These are phyloP conservation scores for Rhizopus arrhizus DNA, from an alignment of 371 early-diverging fungal species.

Conservation along the genomic window DNA sequence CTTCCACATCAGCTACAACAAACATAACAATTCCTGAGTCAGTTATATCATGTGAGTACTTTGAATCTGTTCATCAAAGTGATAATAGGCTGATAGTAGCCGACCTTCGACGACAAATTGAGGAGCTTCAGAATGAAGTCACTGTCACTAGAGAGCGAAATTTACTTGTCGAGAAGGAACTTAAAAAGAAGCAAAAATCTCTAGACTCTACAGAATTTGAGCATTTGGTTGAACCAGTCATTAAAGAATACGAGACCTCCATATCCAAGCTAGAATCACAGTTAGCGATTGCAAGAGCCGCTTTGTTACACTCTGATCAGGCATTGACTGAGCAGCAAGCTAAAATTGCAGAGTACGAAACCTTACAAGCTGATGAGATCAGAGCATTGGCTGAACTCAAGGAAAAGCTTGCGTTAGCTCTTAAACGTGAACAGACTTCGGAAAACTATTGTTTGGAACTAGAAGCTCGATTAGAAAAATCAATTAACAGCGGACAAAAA, in stretches of 20 bases:
- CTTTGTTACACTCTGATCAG: slow-evolving; percentile 46
- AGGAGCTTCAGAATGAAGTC: slow-evolving; percentile 34
- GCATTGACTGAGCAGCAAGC: slow-evolving; percentile 50
- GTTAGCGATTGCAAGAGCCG: slow-evolving; percentile 54
- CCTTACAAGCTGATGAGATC: slow-evolving; percentile 14
- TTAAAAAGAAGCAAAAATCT: slow-evolving; percentile 2
- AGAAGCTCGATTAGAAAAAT: slow-evolving; percentile 22
- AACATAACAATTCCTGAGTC: slow-evolving; percentile 25
- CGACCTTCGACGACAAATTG: slow-evolving; percentile 28
- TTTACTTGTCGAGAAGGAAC: slow-evolving; percentile 19
- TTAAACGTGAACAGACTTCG: slow-evolving; percentile 27
- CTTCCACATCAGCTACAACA: slow-evolving; percentile 36
- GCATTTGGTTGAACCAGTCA: slow-evolving; percentile 64
- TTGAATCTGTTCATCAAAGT: slow-evolving; percentile 6
- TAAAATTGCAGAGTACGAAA: slow-evolving; percentile 29
- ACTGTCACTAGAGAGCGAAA: slow-evolving; percentile 33
- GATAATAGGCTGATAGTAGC: slow-evolving; percentile 25
- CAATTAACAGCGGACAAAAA: slow-evolving; percentile 13
- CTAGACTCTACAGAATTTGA: slow-evolving; percentile 46
- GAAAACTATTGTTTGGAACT: slow-evolving; percentile 23
- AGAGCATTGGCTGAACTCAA: slow-evolving; percentile 22
- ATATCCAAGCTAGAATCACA: slow-evolving; percentile 57
- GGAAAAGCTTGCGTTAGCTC: slow-evolving; percentile 20
- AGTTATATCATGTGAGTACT: slow-evolving; percentile 9
- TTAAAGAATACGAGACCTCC: slow-evolving; percentile 65